Conservation (phyloP, 2,329 filamentous ascomycete species). For the Pyrenophora tritici-repentis region DNA sequence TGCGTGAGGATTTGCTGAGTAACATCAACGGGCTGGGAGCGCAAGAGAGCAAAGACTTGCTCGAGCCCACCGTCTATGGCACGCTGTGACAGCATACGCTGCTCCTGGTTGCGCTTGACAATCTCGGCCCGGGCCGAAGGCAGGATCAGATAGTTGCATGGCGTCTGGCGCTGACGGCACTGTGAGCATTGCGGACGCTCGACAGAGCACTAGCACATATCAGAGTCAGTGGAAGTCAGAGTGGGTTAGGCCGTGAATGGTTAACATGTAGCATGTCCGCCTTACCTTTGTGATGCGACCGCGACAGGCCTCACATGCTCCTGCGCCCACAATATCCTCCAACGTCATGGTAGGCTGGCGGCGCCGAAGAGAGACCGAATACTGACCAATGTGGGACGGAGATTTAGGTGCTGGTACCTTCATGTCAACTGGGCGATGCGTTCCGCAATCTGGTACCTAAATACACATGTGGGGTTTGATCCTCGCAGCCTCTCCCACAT, state of each 20-base stretch:
- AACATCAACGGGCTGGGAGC: not conserved
- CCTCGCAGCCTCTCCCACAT: not conserved
- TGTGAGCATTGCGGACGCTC: conserved; percentile 4
- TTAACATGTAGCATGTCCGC: not conserved
- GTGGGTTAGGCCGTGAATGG: not conserved
- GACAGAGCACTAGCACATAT: conserved; percentile 3
- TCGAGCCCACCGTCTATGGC: not conserved
- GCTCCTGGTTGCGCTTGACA: not conserved
- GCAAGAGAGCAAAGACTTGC: conserved; percentile 9
- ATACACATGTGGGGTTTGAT: not conserved
- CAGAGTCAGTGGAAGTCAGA: not conserved
- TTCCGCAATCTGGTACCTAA: not conserved
- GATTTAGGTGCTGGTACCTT: not conserved
- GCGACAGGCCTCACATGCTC: conserved; percentile 6
- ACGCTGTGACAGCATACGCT: not conserved
- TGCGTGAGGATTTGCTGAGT: not conserved
- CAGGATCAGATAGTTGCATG: conserved; percentile 3
- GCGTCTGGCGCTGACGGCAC: not conserved
- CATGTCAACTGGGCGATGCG: not conserved
- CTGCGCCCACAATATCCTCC: conserved; percentile 1
- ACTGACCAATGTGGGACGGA: not conserved
- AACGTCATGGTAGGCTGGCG: not conserved
- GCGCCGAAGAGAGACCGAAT: conserved; percentile 3
- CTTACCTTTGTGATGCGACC: conserved; percentile 9
- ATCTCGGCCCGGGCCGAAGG: conserved; percentile 1